Evolutionary conservation across 345 rosid genomes (phyloP).

Genomic region (Raphanus sativus): DNA sequence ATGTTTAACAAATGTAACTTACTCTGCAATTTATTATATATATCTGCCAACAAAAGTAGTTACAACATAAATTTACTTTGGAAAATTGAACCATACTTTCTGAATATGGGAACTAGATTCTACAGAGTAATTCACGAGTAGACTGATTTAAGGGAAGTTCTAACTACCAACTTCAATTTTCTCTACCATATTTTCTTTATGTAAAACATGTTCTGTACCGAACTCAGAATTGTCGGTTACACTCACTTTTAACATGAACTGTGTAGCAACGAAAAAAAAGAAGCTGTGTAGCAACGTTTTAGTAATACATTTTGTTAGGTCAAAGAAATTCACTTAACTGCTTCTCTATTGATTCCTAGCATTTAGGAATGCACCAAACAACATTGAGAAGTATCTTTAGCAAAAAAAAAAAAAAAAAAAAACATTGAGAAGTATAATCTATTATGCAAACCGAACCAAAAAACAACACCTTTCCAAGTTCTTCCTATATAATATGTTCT

Average conservation of each 20-base stretch:
- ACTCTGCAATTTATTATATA: not conserved
- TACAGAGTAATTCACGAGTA: not conserved
- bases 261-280: no score
- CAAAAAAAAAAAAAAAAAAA: no score
- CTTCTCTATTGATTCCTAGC: not conserved
- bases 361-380: not conserved
- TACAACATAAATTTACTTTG: not conserved
- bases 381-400: not conserved
- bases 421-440: not conserved
- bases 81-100: not conserved
- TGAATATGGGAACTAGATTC: not conserved
- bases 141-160: not conserved
- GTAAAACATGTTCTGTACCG: not conserved
- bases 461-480: not conserved
- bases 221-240: not conserved
- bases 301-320: not conserved
- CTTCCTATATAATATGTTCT: slow-evolving; percentile 22
- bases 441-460: not conserved
- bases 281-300: not conserved
- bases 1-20: not conserved
- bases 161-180: slow-evolving; percentile 9
- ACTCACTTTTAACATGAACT: not conserved
- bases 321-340: not conserved
- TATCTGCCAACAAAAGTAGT: not conserved
- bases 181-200: not conserved